Percentiles rank a stretch among this genome's conserved stretches.
These are phyloP conservation scores for Pleurotus cornucopiae DNA, from an alignment of 768 basidiomycete species.

Conservation along the genomic window DNA sequence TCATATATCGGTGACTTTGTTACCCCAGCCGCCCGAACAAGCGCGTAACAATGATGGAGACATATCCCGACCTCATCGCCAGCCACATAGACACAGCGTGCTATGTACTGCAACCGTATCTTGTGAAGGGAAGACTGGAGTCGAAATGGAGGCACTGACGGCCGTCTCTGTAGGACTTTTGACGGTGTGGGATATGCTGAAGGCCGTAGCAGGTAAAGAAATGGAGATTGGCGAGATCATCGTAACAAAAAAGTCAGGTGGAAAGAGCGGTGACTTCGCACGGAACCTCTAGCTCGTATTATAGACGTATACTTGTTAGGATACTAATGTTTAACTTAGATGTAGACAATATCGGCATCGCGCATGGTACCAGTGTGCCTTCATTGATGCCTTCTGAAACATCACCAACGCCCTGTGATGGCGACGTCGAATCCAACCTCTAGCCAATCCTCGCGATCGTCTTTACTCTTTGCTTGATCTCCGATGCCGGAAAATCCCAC, in stretches of 20 bases:
- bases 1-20: conserved; percentile 61
- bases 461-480: conserved; percentile 19
- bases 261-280: conserved; percentile 68
- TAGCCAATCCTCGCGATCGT: conserved; percentile 42
- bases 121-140: conserved; percentile 79
- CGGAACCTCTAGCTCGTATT: conserved; percentile 12
- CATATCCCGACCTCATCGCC: not conserved
- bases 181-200: conserved; percentile 93
- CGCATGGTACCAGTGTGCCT: too few relatives aligned
- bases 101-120: conserved; percentile 64
- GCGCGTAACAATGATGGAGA: not conserved
- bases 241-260: conserved; percentile 68
- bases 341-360: too few relatives aligned
- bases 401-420: conserved; percentile 51
- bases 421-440: conserved; percentile 50
- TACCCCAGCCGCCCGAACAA: conserved; percentile 31
- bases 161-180: conserved; percentile 74
- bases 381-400: not conserved
- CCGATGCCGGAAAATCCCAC: conserved; percentile 48
- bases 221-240: conserved; percentile 74
- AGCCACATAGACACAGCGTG: conserved; percentile 50
- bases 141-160: conserved; percentile 93
- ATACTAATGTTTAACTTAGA: too few relatives aligned
- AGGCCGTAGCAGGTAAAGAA: conserved; percentile 83
- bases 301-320: too few relatives aligned